These are phyloP conservation scores for Peterozyma xylosa DNA, from an alignment of 805 yeast genomes.

Conservation along the genomic window DNA sequence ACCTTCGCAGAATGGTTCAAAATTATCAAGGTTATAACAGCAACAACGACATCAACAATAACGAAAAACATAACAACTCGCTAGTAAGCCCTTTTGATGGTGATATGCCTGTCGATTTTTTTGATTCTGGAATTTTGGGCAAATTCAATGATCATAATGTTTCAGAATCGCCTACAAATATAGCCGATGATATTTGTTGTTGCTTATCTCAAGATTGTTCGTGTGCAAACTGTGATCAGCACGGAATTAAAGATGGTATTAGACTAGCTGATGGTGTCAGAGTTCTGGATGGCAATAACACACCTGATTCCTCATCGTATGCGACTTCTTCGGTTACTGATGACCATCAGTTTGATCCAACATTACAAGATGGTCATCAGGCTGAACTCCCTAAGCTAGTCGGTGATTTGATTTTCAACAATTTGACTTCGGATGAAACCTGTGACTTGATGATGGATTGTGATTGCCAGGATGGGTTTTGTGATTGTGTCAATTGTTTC, in stretches of 20 bases:
- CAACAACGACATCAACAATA: too few relatives aligned
- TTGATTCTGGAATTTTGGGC: too few relatives aligned
- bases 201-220: slow-evolving; percentile 24
- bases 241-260: slow-evolving; percentile 24
- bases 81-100: not conserved
- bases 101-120: not conserved
- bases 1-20: too few relatives aligned
- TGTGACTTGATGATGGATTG: slow-evolving; percentile 15
- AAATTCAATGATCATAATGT: too few relatives aligned
- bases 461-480: slow-evolving; percentile 22
- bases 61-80: too few relatives aligned
- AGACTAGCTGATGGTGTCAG: slow-evolving; percentile 19
- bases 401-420: slow-evolving; percentile 2
- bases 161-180: too few relatives aligned
- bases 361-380: not conserved
- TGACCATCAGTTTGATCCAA: not conserved
- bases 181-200: slow-evolving; percentile 15
- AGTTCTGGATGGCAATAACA: slow-evolving; percentile 9
- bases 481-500: slow-evolving; percentile 23
- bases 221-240: slow-evolving; percentile 25
- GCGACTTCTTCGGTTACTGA: not conserved
- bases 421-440: slow-evolving; percentile 2
- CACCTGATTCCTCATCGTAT: not conserved
- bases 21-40: too few relatives aligned
- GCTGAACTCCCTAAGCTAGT: not conserved